Base-by-base conservation (phyloP, 352 stramenopile genomes). In the Globisporangium barbulae region DNA sequence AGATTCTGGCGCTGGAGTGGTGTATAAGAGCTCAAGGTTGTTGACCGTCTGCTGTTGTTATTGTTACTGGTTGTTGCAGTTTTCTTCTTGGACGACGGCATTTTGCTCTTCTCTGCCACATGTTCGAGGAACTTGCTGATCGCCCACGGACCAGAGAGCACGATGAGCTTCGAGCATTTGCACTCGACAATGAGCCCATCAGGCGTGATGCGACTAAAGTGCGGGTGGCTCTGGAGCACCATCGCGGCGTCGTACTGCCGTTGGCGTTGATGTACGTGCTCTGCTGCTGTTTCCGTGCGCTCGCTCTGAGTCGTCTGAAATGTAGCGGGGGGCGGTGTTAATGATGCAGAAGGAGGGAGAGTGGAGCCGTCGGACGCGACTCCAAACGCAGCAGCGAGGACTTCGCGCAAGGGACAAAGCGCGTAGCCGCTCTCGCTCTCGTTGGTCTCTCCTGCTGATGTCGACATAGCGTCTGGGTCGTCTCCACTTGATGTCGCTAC, bases 131-230 rank as follows among this genome's bases (percentile, higher is more conserved):
- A 92, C 42, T 81, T 78, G 8, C 68, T 67, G n/a, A 84, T 54
- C 7, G 83, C 68, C 83, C 85, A 94, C 1, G 83, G 67, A 7
- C 45, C 53, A 19, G 61, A 48, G 3, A 94, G 73, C 13, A 86
- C 70, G 7, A 91, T 69, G n/a, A 92, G 72, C n/a, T 69, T 70
- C 0, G 67, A 76, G 56, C 85, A 94, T 39, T 75, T 79, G 33
- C 85, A 91, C 71, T 91, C 83, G 8, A 85, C 59, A 49, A 90
- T 89, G 1, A 73, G 73, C 1, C 85, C 85, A 42, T 91, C 83
- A 3, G 80, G 81, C 0, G 85, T 89, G 37, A 91, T 76, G 0
- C 75, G 76, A 22, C 64, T 76, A 45, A 91, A 91, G 28, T 89
- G 69, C 1, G 74, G 55, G 42, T 88, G 70, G 0, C 68, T 58